Conservation (phyloP, 768 basidiomycete genomes). For the Russula emetica region DNA sequence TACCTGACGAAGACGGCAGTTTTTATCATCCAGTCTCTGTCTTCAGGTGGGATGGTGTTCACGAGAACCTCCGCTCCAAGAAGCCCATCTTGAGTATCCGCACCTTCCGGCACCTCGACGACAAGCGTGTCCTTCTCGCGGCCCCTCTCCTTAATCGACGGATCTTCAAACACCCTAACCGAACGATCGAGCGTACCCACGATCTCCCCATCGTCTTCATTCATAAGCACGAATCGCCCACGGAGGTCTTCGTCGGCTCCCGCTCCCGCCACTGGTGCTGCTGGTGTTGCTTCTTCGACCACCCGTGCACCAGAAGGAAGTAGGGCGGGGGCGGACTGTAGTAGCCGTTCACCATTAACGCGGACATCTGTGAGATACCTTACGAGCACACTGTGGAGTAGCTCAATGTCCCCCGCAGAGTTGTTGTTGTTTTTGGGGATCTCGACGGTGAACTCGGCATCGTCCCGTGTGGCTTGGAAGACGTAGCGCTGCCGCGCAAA, state of each 20-base stretch:
- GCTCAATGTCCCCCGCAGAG: constrained; percentile 18
- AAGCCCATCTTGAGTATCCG: constrained; percentile 12
- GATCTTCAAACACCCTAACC: constrained; percentile 24
- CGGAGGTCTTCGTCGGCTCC: constrained; percentile 23
- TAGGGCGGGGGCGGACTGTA: neutral
- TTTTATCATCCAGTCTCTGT: constrained; percentile 27
- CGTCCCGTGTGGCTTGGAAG: constrained; percentile 25
- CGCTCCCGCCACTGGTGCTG: neutral
- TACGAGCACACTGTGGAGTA: constrained; percentile 25
- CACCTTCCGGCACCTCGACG: constrained; percentile 26
- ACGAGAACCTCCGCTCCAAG: constrained; percentile 23
- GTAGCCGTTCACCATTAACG: neutral
- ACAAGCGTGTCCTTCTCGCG: constrained; percentile 23
- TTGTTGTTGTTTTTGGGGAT: constrained; percentile 11
- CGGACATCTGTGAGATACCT: constrained; percentile 21
- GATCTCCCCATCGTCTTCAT: constrained; percentile 25
- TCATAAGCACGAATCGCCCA: constrained; percentile 28
- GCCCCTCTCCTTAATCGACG: constrained; percentile 21
- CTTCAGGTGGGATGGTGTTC: constrained; percentile 25
- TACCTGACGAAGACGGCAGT: constrained; percentile 26
- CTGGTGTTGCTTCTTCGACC: neutral
- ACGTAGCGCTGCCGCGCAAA: constrained; percentile 23
- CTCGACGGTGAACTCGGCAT: constrained; percentile 20
- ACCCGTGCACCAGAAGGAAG: too few species aligned
- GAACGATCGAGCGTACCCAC: constrained; percentile 24